Evolutionary conservation across 805 yeast species (phyloP), one percentile per base, ranked within the genome.

Genomic region (Candida yuanshanica): DNA sequence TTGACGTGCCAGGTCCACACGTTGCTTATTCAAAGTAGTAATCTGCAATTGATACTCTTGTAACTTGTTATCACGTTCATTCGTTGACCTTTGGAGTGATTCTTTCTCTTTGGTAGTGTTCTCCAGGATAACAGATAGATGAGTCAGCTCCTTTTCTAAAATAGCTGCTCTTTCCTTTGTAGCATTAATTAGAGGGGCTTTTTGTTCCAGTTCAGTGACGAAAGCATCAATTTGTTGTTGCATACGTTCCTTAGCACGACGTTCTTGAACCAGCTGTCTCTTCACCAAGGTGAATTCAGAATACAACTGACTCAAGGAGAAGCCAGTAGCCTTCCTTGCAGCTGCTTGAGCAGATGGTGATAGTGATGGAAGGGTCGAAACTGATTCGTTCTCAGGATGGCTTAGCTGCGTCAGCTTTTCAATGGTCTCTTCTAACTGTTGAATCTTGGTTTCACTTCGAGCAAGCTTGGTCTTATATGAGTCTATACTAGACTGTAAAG

Each of bases 1-100:
- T 58, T 91, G 98, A 33, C 80, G 77, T 7, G 95, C 85, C 31
- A 91, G 65, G 54, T 91, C 97, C 22, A 71, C 64, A 33, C 82
- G 74, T 48, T 82, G 79, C 42, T 72, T 75, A 35, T 72, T 69
- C 47, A 83, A 58, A 5, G 74, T 47, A 20, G 70, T 45, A 18
- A 66, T 60, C 21, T 63, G 62, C 5, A 46, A 32, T 59, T 72
- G 56, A 52, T 66, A 51, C 29, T 62, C 60, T 18, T 53, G 47
- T 2, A 63, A 29, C 40, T 56, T 60, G 4, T 42, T 39, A 1
- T 46, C 33, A 4, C 52, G 20, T n/a, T 56, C 54, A 5, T 34
- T 37, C 3, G 57, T 48, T 8, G 61, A 48, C 39, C 43, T 50
- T 21, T 47, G 51, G 17, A 69, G 64, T 21, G 62, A 55, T 20